Evolutionary conservation across 345 rosid genomes (phyloP).

Genomic region (Eucalyptus lansdowneana): DNA sequence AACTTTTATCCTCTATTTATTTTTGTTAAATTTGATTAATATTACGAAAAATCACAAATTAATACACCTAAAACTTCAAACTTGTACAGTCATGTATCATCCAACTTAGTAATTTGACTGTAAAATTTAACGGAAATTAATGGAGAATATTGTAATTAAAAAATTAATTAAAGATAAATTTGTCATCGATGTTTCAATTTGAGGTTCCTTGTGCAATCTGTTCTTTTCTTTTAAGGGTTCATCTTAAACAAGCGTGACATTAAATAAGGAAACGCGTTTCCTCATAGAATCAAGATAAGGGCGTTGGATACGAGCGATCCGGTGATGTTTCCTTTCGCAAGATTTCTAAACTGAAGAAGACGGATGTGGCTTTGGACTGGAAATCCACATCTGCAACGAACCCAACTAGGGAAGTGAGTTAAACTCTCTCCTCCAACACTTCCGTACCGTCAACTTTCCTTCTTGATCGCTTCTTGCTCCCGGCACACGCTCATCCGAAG

Average conservation of each 20-base stretch:
- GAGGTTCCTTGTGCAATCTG: no score
- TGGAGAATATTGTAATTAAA: rapidly evolving
- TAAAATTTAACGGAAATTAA: no score
- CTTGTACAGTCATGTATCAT: rapidly evolving
- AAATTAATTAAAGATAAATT: rapidly evolving
- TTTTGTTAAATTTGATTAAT: no score
- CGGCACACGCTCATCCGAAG: neutral
- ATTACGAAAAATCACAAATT: rapidly evolving
- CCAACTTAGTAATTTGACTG: rapidly evolving
- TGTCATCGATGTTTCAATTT: no score
- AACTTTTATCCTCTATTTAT: no score
- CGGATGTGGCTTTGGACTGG: neutral
- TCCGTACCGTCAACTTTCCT: neutral
- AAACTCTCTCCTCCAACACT: neutral
- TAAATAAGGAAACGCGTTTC: neutral
- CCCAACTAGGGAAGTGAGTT: neutral
- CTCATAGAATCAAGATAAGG: neutral
- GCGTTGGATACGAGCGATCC: neutral
- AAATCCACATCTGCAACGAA: neutral
- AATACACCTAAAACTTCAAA: neutral
- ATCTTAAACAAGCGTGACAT: neutral
- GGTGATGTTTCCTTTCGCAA: neutral
- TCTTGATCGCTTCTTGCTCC: neutral
- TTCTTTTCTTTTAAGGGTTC: neutral
- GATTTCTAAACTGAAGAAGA: neutral